Evolutionary conservation across 192 early-diverging fungal genomes (phyloP).

Genomic region (Coemansia sp.): DNA sequence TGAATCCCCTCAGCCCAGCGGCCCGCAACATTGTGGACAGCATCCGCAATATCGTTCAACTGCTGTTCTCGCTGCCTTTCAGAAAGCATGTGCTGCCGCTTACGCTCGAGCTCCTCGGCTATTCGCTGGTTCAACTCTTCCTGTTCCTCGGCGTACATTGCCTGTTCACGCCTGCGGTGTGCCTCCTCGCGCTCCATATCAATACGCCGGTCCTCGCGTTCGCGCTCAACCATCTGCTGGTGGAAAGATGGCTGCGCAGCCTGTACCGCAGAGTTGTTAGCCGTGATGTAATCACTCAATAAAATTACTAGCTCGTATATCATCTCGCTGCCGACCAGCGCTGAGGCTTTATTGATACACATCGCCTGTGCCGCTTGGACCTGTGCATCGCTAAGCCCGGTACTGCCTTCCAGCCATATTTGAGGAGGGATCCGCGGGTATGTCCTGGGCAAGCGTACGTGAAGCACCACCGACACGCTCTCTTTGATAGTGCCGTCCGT

Average conservation of each 20-base stretch:
- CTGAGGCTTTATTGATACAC: conserved; percentile 33
- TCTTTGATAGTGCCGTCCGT: conserved; percentile 25
- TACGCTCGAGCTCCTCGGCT: conserved; percentile 36
- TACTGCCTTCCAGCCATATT: conserved; percentile 49
- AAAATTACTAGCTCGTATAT: conserved; percentile 60
- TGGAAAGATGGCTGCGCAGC: conserved; percentile 42
- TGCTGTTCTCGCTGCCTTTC: conserved; percentile 26
- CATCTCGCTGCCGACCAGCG: conserved; percentile 60
- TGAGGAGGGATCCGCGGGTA: conserved; percentile 66
- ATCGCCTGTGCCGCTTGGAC: conserved; percentile 42
- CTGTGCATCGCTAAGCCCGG: conserved; percentile 54
- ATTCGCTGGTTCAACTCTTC: conserved; percentile 39
- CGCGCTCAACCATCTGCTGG: conserved; percentile 48
- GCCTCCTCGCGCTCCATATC: conserved; percentile 27
- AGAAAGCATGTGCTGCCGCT: conserved; percentile 36
- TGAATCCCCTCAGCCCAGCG: conserved; percentile 43
- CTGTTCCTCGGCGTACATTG: conserved; percentile 19
- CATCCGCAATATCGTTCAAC: conserved; percentile 29
- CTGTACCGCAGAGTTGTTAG: conserved; percentile 55
- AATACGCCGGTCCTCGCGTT: conserved; percentile 17
- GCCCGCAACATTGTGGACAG: conserved; percentile 36
- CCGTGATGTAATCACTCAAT: conserved; percentile 58
- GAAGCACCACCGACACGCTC: conserved; percentile 30
- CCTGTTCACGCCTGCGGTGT: conserved; percentile 5
- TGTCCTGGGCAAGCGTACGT: conserved; percentile 56